Conservation (phyloP, 495 filamentous ascomycete species). For the Physcia stellaris region DNA sequence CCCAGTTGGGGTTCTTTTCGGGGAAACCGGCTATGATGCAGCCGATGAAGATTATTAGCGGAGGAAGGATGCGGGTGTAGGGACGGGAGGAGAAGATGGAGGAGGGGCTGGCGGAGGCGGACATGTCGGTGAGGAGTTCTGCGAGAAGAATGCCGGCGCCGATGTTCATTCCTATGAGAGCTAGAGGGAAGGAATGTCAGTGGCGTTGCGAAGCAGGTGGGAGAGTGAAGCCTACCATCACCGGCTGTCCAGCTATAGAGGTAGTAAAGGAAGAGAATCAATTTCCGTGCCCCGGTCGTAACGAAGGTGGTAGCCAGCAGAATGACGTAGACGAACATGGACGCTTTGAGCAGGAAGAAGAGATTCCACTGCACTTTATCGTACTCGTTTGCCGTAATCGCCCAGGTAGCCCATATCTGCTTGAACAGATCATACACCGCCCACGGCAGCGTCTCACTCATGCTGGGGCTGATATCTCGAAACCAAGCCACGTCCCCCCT, state of each 20-base stretch:
- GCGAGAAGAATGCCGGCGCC: conserved; percentile 42
- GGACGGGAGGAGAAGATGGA: not conserved
- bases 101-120: conserved; percentile 32
- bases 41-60: conserved; percentile 23
- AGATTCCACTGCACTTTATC: conserved; percentile 56
- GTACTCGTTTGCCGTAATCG: conserved; percentile 39
- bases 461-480: conserved; percentile 32
- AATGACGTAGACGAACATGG: conserved; percentile 46
- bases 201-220: not conserved
- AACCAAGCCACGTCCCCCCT: conserved; percentile 47
- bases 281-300: conserved; percentile 14
- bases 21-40: conserved; percentile 44
- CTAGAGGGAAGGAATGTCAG: conserved; percentile 2
- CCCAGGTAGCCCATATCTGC: conserved; percentile 44
- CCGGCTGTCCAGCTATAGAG: conserved; percentile 5
- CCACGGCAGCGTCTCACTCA: conserved; percentile 16
- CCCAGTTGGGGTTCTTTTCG: conserved; percentile 41
- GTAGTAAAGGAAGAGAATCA: conserved; percentile 8
- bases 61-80: not conserved
- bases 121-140: conserved; percentile 40
- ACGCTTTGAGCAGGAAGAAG: conserved; percentile 44
- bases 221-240: conserved; percentile 6
- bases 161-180: conserved; percentile 9
- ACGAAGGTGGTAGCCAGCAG: conserved; percentile 41
- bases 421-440: conserved; percentile 29